Conservation (phyloP, 768 basidiomycete genomes). For the Auricularia sp. region DNA sequence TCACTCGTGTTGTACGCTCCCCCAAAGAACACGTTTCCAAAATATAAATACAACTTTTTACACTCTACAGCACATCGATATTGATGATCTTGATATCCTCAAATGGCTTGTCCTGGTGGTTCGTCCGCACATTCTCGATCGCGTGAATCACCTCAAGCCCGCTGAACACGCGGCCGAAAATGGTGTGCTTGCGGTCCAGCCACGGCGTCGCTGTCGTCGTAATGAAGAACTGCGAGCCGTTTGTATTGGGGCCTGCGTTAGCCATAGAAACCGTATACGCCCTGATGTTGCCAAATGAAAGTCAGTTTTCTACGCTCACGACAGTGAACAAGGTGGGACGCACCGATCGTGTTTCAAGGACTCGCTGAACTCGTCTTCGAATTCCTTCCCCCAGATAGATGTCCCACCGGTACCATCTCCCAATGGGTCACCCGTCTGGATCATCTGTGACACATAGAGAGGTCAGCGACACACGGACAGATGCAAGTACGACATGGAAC, state of each 20-base stretch:
- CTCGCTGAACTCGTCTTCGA: conserved; percentile 89
- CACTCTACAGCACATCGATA: conserved; percentile 21
- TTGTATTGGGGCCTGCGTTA: conserved; percentile 80
- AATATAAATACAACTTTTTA: no score
- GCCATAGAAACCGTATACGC: conserved; percentile 97
- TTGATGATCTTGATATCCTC: conserved; percentile 91
- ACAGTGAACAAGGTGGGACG: conserved; percentile 11
- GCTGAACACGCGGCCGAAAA: conserved; percentile 81
- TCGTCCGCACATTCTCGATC: conserved; percentile 85
- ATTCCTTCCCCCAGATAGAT: conserved; percentile 83
- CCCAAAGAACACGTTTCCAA: no score
- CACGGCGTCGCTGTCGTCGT: conserved; percentile 91
- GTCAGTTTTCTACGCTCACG: not conserved
- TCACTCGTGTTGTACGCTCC: no score
- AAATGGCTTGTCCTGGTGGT: conserved; percentile 78
- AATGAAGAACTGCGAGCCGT: conserved; percentile 97
- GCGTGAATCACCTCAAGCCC: conserved; percentile 84
- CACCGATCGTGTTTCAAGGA: conserved; percentile 85
- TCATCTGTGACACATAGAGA: conserved; percentile 43
- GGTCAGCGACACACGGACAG: not conserved
- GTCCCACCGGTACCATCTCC: conserved; percentile 89
- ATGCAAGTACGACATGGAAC: conserved; percentile 9
- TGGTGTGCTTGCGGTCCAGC: conserved; percentile 86
- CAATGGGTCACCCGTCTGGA: conserved; percentile 92
- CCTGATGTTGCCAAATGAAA: conserved; percentile 27